A percentile compares a stretch with the other conserved stretches of the same genome.
These are phyloP conservation scores for Clonostachys sp. DNA, from an alignment of 2,329 filamentous ascomycete species.

Conservation along the genomic window DNA sequence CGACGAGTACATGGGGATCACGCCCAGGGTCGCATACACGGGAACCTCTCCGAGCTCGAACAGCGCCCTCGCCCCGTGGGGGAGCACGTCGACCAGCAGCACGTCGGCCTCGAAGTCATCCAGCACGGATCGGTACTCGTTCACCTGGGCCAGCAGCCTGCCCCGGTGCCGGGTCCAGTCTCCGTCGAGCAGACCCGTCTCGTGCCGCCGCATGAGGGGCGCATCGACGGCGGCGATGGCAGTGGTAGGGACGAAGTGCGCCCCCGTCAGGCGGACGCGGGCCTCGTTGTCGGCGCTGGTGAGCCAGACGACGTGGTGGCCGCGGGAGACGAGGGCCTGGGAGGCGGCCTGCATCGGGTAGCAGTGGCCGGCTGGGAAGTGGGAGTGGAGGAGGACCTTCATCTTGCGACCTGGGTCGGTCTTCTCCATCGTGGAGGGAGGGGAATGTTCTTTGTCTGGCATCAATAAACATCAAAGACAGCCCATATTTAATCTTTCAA, in stretches of 20 bases:
- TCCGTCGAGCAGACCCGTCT: slow-evolving; percentile 23
- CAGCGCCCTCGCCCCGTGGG: slow-evolving; percentile 25
- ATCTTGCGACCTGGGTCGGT: slow-evolving; percentile 9
- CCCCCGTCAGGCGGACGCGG: slow-evolving; percentile 24
- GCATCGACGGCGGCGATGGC: slow-evolving; percentile 21
- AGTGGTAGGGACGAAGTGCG: slow-evolving; percentile 22
- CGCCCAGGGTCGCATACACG: slow-evolving; percentile 28
- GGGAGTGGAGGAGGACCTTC: slow-evolving; percentile 31
- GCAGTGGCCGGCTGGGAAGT: slow-evolving; percentile 30
- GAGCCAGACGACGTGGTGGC: slow-evolving; percentile 31
- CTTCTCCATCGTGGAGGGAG: too few relatives aligned
- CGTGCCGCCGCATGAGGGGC: slow-evolving; percentile 15
- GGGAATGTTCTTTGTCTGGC: too few relatives aligned
- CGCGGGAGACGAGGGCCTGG: slow-evolving; percentile 25
- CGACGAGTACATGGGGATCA: slow-evolving; percentile 30
- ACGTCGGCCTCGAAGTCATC: slow-evolving; percentile 18
- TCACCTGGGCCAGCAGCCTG: slow-evolving; percentile 25
- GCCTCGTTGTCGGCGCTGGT: slow-evolving; percentile 23
- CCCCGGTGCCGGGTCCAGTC: slow-evolving; percentile 13
- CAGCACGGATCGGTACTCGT: slow-evolving; percentile 24
- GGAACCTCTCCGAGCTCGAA: slow-evolving; percentile 25
- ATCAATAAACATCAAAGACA: too few relatives aligned
- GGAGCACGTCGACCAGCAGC: slow-evolving; percentile 30
- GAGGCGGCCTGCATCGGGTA: slow-evolving; percentile 32
- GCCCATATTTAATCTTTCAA: too few relatives aligned